Evolutionary conservation across 2,329 filamentous ascomycete genomes (phyloP), one percentile per base, ranked within the genome.

Genomic region (Corniculantispora saksenae): DNA sequence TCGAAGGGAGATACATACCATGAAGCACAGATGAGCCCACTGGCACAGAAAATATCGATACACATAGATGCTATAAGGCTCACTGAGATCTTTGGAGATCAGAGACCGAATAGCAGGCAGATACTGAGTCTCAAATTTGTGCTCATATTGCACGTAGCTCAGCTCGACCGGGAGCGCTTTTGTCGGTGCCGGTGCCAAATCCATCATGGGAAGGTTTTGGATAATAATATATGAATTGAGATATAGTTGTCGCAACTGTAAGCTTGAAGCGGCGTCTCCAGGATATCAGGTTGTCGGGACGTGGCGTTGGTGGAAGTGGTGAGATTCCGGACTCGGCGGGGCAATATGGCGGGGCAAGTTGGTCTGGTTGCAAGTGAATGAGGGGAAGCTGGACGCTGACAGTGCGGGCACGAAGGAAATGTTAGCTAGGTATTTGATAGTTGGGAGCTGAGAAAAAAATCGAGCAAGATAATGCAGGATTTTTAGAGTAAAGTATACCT

Each of bases 1-100:
- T 51, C 32, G 56, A 48, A n/a, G 25, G 54, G 8, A 38, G 40
- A 59, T 51, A 61, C 75, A 40, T 80, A 94, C 93, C 89, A 98
- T 92, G 79, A 93, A 98, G 79, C 95, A 99, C n/a, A 99, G 82
- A 74, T 98, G 91, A 6, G 92, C 91, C 95, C 95, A 99, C 85
- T 98, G 93, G 75, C 96, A 97, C 21, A 99, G 82, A 73, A 99
- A 99, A 77, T 99, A 99, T 38, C 95, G 89, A 78, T 98, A 99
- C 66, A 99, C 95, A 81, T 99, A 99, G 76, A 99, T 98, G 79
- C 94, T 98, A 78, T 99, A 99, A 1, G 95, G 95, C 78, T 99
- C 95, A 71, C 94, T 98, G 58, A 99, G 85, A 75, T 98, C 95
- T 73, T 94, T 97, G 53, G 94, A 95, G 73, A 99, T 99, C 74